A percentile compares a stretch with the other conserved stretches of the same genome.
Conservation (phyloP, 2,329 filamentous ascomycete species). For the Arthroderma sp. region DNA sequence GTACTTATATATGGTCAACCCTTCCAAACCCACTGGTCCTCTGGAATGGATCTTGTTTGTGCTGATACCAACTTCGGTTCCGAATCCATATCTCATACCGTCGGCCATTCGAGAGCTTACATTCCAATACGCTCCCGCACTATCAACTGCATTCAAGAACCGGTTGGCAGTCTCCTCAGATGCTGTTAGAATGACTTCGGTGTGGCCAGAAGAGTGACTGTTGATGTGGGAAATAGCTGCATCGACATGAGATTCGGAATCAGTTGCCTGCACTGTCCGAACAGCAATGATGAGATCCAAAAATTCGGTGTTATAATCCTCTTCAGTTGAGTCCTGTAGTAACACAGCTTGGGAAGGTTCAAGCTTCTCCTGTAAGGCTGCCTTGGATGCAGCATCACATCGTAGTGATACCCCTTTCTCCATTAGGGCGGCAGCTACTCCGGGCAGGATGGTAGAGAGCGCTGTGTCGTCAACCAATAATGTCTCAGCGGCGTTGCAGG, state of each 20-base stretch:
- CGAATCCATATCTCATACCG: constrained; percentile 94
- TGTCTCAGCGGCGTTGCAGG: constrained; percentile 90
- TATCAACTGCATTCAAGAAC: constrained; percentile 78
- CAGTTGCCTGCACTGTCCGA: constrained; percentile 50
- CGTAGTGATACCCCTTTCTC: constrained; percentile 67
- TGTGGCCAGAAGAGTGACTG: constrained; percentile 81
- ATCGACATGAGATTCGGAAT: constrained; percentile 36
- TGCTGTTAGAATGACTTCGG: constrained; percentile 74
- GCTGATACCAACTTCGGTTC: constrained; percentile 94
- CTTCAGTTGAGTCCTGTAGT: constrained; percentile 52
- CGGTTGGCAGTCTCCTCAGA: constrained; percentile 54
- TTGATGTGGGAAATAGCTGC: constrained; percentile 83
- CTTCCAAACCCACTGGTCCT: constrained; percentile 86
- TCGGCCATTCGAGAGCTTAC: constrained; percentile 88
- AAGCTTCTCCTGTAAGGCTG: constrained; percentile 42
- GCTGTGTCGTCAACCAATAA: constrained; percentile 68
- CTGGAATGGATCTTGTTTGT: constrained; percentile 97
- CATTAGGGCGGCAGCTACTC: constrained; percentile 59
- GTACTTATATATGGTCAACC: constrained; percentile 96
- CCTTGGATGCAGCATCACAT: constrained; percentile 60
- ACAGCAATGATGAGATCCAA: constrained; percentile 72
- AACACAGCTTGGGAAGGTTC: constrained; percentile 30
- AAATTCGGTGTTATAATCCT: constrained; percentile 81
- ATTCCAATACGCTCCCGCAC: constrained; percentile 93
- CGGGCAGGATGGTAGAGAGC: constrained; percentile 53